A percentile compares a stretch with the other conserved stretches of the same genome.
Conservation (phyloP, 1,139 yeast species). For the Blastobotrys illinoisensis region DNA sequence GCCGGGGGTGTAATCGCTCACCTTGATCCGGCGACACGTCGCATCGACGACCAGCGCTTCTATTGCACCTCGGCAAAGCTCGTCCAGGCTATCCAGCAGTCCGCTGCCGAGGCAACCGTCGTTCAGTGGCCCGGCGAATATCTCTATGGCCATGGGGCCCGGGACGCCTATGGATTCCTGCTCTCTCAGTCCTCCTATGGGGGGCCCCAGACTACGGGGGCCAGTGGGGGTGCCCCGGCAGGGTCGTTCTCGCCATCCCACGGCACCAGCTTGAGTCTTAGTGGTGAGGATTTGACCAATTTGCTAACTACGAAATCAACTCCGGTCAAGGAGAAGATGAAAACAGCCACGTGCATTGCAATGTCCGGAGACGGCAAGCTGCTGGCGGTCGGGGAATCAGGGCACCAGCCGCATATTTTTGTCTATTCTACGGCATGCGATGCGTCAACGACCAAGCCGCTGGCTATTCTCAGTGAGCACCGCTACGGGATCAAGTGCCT, state of each 20-base stretch:
- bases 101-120: constrained; percentile 3
- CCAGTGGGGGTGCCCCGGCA: not conserved
- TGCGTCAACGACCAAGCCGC: constrained; percentile 41
- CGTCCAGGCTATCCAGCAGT: constrained; percentile 14
- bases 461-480: constrained; percentile 54
- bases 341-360: constrained; percentile 51
- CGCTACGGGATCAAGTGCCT: constrained; percentile 54
- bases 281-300: constrained; percentile 5
- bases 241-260: not conserved
- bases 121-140: not conserved
- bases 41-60: constrained; percentile 16
- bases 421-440: constrained; percentile 51
- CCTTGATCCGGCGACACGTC: constrained; percentile 11
- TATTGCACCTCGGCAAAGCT: constrained; percentile 23
- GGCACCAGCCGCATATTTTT: constrained; percentile 59
- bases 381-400: constrained; percentile 63
- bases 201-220: not conserved
- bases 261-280: constrained; percentile 5
- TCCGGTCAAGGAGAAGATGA: constrained; percentile 40
- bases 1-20: constrained; percentile 58
- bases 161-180: not conserved
- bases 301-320: constrained; percentile 1
- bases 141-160: not conserved
- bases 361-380: constrained; percentile 48
- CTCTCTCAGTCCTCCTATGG: not conserved